Evolutionary conservation across 108 stramenopile species (phyloP).

Genomic region (Discostella stelligeroides): DNA sequence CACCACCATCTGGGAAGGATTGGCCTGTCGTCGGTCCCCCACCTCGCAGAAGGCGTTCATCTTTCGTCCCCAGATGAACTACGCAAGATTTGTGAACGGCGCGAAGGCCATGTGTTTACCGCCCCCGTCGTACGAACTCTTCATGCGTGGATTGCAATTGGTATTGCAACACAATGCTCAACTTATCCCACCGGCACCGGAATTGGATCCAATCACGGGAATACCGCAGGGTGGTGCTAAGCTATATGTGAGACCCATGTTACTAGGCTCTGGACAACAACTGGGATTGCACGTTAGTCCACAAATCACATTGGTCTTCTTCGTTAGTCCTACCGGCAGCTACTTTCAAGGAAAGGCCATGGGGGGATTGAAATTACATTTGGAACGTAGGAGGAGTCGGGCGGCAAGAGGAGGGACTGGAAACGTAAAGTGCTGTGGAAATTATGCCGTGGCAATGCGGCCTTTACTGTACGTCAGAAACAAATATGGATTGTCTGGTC

Average conservation of each 20-base stretch:
- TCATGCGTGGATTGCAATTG: conserved; percentile 71
- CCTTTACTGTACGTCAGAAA: conserved; percentile 61
- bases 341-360: conserved; percentile 70
- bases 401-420: conserved; percentile 80
- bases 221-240: conserved; percentile 64
- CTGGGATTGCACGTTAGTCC: conserved; percentile 76
- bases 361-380: conserved; percentile 76
- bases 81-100: conserved; percentile 61
- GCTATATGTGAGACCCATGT: conserved; percentile 70
- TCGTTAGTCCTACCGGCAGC: conserved; percentile 84
- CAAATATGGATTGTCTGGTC: too few relatives aligned
- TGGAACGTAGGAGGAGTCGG: conserved; percentile 72
- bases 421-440: conserved; percentile 74
- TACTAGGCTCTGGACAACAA: conserved; percentile 65
- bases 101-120: conserved; percentile 80
- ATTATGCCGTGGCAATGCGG: conserved; percentile 77
- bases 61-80: conserved; percentile 83
- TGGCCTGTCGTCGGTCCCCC: conserved; percentile 72
- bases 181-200: conserved; percentile 73
- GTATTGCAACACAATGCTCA: conserved; percentile 64
- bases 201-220: conserved; percentile 31
- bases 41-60: conserved; percentile 61
- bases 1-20: conserved; percentile 88
- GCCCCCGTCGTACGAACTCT: conserved; percentile 59
- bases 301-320: conserved; percentile 69